Evolutionary conservation across 2,329 filamentous ascomycete species (phyloP), one percentile per base, ranked within the genome.

Genomic region (Endocalyx cinctus): DNA sequence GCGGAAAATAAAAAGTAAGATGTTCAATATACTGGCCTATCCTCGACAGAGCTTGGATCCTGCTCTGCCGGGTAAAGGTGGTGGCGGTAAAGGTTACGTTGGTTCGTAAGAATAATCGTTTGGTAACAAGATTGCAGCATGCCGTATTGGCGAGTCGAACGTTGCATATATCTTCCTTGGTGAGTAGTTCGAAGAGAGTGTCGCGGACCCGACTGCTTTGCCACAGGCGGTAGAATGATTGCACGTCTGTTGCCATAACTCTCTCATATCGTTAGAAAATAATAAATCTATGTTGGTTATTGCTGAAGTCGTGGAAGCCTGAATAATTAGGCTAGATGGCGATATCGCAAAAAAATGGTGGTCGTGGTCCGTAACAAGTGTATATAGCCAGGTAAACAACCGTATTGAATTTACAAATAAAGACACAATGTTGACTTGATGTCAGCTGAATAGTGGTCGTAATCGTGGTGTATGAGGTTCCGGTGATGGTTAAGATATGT

Each of bases 11-110:
- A 63, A 95, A 94, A 37, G 76, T 84, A 34, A 94, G 69, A 38
- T 82, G 82, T 60, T 86, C 79, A 50, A 94, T 75, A 58, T 90
- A 78, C 46, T 80, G 79, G 37, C 87, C 88, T 49, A 95, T 80
- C 40, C 84, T 74, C 39, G 79, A 75, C 37, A 95, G 70, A 16
- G 87, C 86, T 39, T 83, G 77, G 46, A 92, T 70, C 31, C 84
- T 76, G 42, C 77, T 74, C 20, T 81, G 77, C 48, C 80, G 82
- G 32, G 84, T 88, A 55, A 94, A 89, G 37, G 82, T 82, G 51
- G 73, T 83, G 31, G 85, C 67, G 18, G 77, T 76, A 63, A 89
- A 88, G 48, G 77, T 84, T 53, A 87, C 60, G 52, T 76, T 71
- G 55, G 83, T 70, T 59, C 81, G 73, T 45, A 76, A 64, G 65